A percentile compares a stretch with the other conserved stretches of the same genome.
Conservation (phyloP, 2,329 filamentous ascomycete species). For the Aspergillus sclerotialis region DNA sequence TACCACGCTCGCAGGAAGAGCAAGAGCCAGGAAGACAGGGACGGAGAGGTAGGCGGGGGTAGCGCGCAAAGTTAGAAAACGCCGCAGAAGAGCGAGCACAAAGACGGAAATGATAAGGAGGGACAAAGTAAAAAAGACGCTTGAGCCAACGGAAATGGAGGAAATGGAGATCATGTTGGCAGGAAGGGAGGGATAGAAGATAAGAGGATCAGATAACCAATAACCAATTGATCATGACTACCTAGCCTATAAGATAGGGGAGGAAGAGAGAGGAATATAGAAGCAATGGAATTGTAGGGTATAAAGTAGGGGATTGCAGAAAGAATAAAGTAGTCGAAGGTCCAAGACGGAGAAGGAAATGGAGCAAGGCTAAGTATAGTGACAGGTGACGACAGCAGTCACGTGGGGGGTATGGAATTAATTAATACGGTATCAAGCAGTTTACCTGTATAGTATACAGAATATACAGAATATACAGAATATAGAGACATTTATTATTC, state of each 20-base stretch:
- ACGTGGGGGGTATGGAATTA: no score
- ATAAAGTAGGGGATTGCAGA: neutral
- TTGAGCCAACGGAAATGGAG: conserved; percentile 61
- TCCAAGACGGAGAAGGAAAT: neutral
- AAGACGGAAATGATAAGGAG: conserved; percentile 66
- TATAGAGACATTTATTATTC: no score
- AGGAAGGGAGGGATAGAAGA: conserved; percentile 1
- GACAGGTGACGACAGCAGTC: no score
- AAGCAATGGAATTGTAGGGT: conserved; percentile 1
- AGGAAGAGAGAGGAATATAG: neutral
- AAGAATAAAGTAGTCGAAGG: neutral
- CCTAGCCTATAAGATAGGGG: no score
- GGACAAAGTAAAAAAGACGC: conserved; percentile 67
- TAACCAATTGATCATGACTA: conserved; percentile 1
- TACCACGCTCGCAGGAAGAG: conserved; percentile 83
- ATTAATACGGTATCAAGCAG: no score
- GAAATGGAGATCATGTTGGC: conserved; percentile 18
- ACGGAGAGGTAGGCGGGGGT: conserved; percentile 86
- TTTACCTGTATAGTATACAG: no score
- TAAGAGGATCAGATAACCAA: conserved; percentile 1
- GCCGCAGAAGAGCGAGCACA: conserved; percentile 76
- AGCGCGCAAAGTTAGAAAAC: conserved; percentile 82
- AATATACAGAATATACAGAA: no score
- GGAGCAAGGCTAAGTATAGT: no score
- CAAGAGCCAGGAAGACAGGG: conserved; percentile 93